Conservation (phyloP, 768 basidiomycete genomes). For the Russula vinacea region DNA sequence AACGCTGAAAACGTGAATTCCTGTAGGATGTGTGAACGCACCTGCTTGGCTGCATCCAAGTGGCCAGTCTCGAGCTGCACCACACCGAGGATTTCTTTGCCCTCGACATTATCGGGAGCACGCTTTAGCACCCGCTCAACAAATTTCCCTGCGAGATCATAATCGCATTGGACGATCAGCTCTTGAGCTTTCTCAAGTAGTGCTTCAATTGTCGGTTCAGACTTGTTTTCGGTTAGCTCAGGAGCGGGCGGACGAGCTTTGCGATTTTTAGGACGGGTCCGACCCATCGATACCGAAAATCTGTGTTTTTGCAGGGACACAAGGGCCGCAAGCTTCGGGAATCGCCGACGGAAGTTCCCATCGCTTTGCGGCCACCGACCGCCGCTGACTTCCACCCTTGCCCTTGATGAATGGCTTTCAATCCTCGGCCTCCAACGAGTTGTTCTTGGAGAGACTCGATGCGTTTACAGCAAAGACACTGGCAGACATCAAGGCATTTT, state of each 20-base stretch:
- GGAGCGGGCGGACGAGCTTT: conserved; percentile 32
- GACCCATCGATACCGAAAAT: conserved; percentile 33
- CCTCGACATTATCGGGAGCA: conserved; percentile 60
- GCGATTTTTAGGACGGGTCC: conserved; percentile 36
- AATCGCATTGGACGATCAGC: conserved; percentile 82
- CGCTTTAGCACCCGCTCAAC: conserved; percentile 62
- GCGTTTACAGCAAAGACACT: conserved; percentile 59
- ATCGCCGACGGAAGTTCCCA: neutral
- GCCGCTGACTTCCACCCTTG: no score
- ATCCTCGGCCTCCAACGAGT: conserved; percentile 41
- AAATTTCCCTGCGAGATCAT: conserved; percentile 74
- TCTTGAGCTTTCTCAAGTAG: conserved; percentile 75
- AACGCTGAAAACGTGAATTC: neutral
- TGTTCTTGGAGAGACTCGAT: conserved; percentile 65
- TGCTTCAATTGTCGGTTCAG: conserved; percentile 41
- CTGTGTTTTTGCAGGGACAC: neutral
- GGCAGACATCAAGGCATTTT: conserved; percentile 56
- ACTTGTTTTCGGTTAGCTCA: conserved; percentile 38
- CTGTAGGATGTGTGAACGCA: conserved; percentile 37
- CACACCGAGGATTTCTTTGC: conserved; percentile 78
- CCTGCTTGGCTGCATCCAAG: conserved; percentile 64
- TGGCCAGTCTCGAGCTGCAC: conserved; percentile 77
- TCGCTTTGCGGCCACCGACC: no score
- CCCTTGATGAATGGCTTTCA: conserved; percentile 17
- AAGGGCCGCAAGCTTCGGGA: neutral